Evolutionary conservation across 2,329 filamentous ascomycete species (phyloP).

Genomic region (Huntiella decipiens): DNA sequence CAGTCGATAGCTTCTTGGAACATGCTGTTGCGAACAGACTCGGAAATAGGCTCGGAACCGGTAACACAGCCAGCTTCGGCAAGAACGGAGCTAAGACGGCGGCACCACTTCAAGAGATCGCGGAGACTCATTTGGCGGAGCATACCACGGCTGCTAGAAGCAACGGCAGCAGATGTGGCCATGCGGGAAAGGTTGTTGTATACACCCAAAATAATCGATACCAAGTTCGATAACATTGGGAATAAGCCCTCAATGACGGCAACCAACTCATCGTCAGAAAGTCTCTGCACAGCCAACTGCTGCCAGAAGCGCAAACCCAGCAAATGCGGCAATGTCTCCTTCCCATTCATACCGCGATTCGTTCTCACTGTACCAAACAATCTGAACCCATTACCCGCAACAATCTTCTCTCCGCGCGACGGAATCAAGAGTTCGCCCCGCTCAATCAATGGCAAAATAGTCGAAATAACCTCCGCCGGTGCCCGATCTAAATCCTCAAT

Average conservation of each 20-base stretch:
- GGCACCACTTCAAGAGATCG: constrained; percentile 85
- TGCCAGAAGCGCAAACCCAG: constrained; percentile 80
- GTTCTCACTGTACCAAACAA: constrained; percentile 85
- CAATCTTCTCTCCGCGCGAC: constrained; percentile 68
- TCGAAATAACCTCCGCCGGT: constrained; percentile 85
- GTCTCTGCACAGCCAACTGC: constrained; percentile 47
- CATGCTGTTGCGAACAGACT: constrained; percentile 58
- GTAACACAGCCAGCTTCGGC: constrained; percentile 40
- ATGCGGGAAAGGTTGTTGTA: constrained; percentile 33
- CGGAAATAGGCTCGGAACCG: constrained; percentile 51
- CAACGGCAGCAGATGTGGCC: constrained; percentile 14
- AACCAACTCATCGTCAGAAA: constrained; percentile 50
- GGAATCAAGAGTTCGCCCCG: constrained; percentile 79
- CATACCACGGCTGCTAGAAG: constrained; percentile 27
- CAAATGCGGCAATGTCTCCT: constrained; percentile 50
- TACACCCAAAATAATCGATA: constrained; percentile 38
- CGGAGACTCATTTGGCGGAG: constrained; percentile 44
- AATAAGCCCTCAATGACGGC: constrained; percentile 54
- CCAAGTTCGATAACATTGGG: constrained; percentile 46
- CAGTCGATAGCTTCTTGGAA: constrained; percentile 89
- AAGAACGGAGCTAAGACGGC: constrained; percentile 51
- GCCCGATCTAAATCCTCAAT: constrained; percentile 94
- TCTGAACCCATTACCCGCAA: constrained; percentile 67
- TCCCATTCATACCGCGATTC: constrained; percentile 45
- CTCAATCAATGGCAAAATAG: constrained; percentile 80